Evolutionary conservation across 1,284 basidiomycete genomes (phyloP), one percentile per base, ranked within the genome.

Genomic region (Ganoderma boninense): DNA sequence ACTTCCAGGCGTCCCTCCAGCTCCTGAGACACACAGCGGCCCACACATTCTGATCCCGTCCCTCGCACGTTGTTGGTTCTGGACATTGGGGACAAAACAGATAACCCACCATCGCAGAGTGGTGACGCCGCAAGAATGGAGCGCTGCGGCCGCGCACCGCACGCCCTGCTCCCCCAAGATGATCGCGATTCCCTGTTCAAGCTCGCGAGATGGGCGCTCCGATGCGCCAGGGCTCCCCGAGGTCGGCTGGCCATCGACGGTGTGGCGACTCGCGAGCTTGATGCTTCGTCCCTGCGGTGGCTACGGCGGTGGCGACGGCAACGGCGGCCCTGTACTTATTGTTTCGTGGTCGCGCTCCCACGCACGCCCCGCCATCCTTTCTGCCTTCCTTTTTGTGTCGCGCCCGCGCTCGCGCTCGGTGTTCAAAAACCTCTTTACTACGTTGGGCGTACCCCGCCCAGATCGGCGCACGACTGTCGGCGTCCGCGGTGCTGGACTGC

Each of bases 51-150:
- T 23, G 46, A 49, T 49, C 8, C n/a, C 20, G 46, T n/a, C 46
- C 49, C 23, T 52, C 23, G 29, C 54, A 57, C 54, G 54, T 57
- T 57, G 32, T 16, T 35, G 20, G n/a, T 60, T 35, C 40, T n/a
- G 29, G 29, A 32, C 29, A 32, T 32, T 40, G 35, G n/a, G n/a
- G 26, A 23, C 60, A 43, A 40, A n/a, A 61, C 20, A 11, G 11
- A 62, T 43, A 43, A 38, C 26, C 40, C 40, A n/a, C 40, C 60
- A 62, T 62, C 60, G 38, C 46, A 49, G 46, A 4, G 29, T 14
- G 49, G 49, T 52, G 38, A 42, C 63, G 63, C 63, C 63, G 63
- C 63, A 64, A 64, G 63, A 64, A 64, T 64, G 63, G 14, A 52
- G 29, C 18, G 16, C 43, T 46, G 43, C 43, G 63, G 44, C 44